Base-by-base conservation (phyloP, 2,329 filamentous ascomycete species). In the Ophiosphaerella korrae region DNA sequence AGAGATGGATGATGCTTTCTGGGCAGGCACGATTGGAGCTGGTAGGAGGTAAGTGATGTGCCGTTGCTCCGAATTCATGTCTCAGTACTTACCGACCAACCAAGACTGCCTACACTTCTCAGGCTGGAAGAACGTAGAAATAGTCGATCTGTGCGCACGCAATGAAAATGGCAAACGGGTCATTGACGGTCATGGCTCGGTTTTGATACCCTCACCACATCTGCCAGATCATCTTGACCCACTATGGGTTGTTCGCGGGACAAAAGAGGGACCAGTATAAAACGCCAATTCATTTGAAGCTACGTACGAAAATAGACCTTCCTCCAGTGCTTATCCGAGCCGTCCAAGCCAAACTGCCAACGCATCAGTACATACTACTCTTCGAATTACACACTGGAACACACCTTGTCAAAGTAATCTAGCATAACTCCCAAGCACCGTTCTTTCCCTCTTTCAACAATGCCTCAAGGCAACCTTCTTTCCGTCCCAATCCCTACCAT, bases 91-190 rank as follows among this genome's bases (percentile, higher is more conserved):
- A 39, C 37, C 18, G 1, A 43, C 14, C 34, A 18, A 11, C 12
- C 2, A 26, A 66, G 62, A 82, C 50, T 83, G 80, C 58, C 65
- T 83, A 51, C 75, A 77, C 62, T 80, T 78, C 59, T 74, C 77
- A 6, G 80, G 79, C 0, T 84, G 80, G 80, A 72, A 71, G 31
- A 62, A 76, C n/a, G 76, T 83, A 26, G 79, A 82, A 69, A 79
- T 82, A 55, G 74, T 82, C n/a, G 75, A 80, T 47, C 53, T 81
- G n/a, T 77, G 75, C 53, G 73, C 77, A 53, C 71, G 73, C 21
- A 71, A 71, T n/a, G 56, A 57, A 13, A 49, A 52, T 4, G 63
- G 62, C 0, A 38, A 49, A 29, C 56, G 62, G 21, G 57, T 59
- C 7, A 66, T 62, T 0, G 58, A 69, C 21, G 63, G 64, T 36